Evolutionary conservation across 129 eudicot genomes (phyloP), one percentile per base, ranked within the genome.

Genomic region (Centrapalus pauciflorus): DNA sequence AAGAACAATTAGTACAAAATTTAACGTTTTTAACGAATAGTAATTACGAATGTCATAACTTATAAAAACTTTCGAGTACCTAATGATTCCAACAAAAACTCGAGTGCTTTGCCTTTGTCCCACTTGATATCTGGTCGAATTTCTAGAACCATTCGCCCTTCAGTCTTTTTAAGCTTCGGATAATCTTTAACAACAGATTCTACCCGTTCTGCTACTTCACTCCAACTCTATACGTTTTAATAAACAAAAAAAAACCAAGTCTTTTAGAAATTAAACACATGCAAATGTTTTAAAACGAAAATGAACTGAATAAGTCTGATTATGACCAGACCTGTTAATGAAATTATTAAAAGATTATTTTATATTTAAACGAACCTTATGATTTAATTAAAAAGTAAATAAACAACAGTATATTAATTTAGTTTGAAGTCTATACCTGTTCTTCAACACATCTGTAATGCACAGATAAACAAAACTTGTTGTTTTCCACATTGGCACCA

Each of bases 21-120:
- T 32, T 19, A 12, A 21, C 21, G 30, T 14, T 2, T 16, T 1
- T 30, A 2, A 17, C 21, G 30, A n/a, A n/a, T n/a, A n/a, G n/a
- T n/a, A n/a, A 24, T 37, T 23, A 4, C 6, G 1, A 9, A 1
- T 3, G n/a, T 33, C 10, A 2, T 14, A 17, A 58, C 5, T 40
- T 23, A 10, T 17, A 30, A 19, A 13, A 17, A 20, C 7, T 27
- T 10, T 64, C 17, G 7, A 1, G 25, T 41, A 82, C 97, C 97
- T 63, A 93, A 76, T 10, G 98, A 86, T 66, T 88, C 89, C 66
- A 93, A 60, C 67, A 93, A 79, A 70, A 93, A 93, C 38, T 93
- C 96, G 7, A 93, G 84, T 24, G 98, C 98, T 52, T 86, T 86
- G 19, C 98, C 98, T 67, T 93, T 93, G 87, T 93, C 96, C 98